phyloP scores from a whole-genome alignment of 2,329 filamentous ascomycete genomes.

The Aspergillus sp. region DNA sequence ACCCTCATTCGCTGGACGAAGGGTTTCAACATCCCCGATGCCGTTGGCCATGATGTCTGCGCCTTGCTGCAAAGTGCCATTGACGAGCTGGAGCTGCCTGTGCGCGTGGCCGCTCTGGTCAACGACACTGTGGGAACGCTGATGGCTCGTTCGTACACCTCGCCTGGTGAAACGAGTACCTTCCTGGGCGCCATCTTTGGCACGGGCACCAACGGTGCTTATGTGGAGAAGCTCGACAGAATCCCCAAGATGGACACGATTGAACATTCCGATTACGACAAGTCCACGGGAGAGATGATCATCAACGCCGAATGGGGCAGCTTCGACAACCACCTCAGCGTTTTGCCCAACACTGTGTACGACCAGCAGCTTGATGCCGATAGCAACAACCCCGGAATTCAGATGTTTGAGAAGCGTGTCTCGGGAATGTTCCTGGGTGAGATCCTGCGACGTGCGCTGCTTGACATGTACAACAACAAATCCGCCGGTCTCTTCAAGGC shows the following conservation, averaged over 20 bases:
- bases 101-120: conserved; percentile 91
- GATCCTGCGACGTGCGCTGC: conserved; percentile 75
- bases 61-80: conserved; percentile 85
- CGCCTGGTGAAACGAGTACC: conserved; percentile 80
- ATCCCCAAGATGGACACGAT: conserved; percentile 71
- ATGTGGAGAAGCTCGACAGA: conserved; percentile 85
- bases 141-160: conserved; percentile 96
- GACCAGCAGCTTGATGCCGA: conserved; percentile 75
- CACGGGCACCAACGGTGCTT: conserved; percentile 95
- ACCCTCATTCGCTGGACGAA: conserved; percentile 97
- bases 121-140: conserved; percentile 98
- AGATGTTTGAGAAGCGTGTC: conserved; percentile 99
- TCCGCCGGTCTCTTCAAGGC: conserved; percentile 71
- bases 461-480: conserved; percentile 69
- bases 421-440: conserved; percentile 98
- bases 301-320: conserved; percentile 98
- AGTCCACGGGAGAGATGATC: conserved; percentile 87
- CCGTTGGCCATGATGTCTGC: conserved; percentile 92
- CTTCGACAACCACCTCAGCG: conserved; percentile 90
- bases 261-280: conserved; percentile 64
- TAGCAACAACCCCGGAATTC: conserved; percentile 87
- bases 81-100: conserved; percentile 79
- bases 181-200: conserved; percentile 96
- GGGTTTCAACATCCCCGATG: conserved; percentile 95
- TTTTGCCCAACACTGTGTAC: conserved; percentile 82